Conservation (phyloP, 2,329 filamentous ascomycete genomes). For the Rhinocladiella similis region DNA sequence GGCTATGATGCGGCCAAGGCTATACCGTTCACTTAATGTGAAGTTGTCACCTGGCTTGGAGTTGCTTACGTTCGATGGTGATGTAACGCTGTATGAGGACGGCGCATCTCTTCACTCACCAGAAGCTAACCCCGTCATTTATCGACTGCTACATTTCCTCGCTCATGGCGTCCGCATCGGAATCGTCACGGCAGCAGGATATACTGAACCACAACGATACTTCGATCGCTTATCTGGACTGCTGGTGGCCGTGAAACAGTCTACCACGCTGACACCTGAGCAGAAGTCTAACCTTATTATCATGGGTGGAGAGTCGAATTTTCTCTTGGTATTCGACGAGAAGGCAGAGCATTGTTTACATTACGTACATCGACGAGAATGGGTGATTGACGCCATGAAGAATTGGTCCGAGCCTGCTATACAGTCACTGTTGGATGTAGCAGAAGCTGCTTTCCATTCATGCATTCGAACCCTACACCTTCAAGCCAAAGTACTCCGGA, state of each 20-base stretch:
- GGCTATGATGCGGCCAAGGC: slow-evolving; percentile 67
- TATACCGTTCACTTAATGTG: slow-evolving; percentile 16
- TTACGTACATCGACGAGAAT: slow-evolving; percentile 59
- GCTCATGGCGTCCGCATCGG: slow-evolving; percentile 78
- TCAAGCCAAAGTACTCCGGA: slow-evolving; percentile 72
- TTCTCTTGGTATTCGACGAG: slow-evolving; percentile 78
- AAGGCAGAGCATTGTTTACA: slow-evolving; percentile 66
- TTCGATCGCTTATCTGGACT: slow-evolving; percentile 84
- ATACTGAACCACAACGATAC: slow-evolving; percentile 83
- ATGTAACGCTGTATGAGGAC: slow-evolving; percentile 93
- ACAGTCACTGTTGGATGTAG: slow-evolving; percentile 77
- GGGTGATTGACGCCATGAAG: slow-evolving; percentile 60
- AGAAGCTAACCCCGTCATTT: slow-evolving; percentile 74
- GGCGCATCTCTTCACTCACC: slow-evolving; percentile 69
- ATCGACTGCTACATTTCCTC: slow-evolving; percentile 68
- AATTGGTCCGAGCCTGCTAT: slow-evolving; percentile 65
- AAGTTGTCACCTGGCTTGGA: slow-evolving; percentile 65
- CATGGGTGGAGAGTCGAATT: slow-evolving; percentile 95
- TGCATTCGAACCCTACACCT: slow-evolving; percentile 79
- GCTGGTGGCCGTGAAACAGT: slow-evolving; percentile 72
- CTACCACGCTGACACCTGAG: slow-evolving; percentile 58
- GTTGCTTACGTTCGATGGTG: slow-evolving; percentile 93
- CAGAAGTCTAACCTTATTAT: slow-evolving; percentile 81
- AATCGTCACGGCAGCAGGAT: slow-evolving; percentile 95
- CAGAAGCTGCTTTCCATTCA: slow-evolving; percentile 78